Conservation (phyloP, 139 green algal genomes). For the Trebouxia sp. region DNA sequence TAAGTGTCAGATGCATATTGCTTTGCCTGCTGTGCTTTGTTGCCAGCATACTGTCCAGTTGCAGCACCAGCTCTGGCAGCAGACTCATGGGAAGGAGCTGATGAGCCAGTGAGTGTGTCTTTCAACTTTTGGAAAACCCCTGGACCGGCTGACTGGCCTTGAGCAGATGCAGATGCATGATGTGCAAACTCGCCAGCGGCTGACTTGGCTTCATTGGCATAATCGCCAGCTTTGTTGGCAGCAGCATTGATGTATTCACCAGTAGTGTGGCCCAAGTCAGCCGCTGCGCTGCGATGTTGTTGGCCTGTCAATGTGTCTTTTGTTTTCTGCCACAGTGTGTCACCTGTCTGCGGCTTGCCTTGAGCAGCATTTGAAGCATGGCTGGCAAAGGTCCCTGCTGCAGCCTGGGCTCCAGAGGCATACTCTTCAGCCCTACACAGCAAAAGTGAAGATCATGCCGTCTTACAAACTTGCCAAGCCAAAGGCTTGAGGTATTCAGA, state of each 20-base stretch:
- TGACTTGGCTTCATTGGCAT: slow-evolving; percentile 21
- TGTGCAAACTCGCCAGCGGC: slow-evolving; percentile 16
- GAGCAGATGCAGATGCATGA: slow-evolving; percentile 10
- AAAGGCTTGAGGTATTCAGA: no score
- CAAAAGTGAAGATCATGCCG: background rate
- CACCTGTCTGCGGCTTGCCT: slow-evolving; percentile 18
- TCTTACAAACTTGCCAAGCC: no score
- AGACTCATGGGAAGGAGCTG: slow-evolving; percentile 16
- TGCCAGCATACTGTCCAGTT: slow-evolving; percentile 7
- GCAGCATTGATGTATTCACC: slow-evolving; percentile 15
- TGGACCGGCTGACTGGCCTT: slow-evolving; percentile 18
- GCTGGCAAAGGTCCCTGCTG: slow-evolving; percentile 8
- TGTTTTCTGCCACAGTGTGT: slow-evolving; percentile 20
- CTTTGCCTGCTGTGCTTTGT: slow-evolving; percentile 10
- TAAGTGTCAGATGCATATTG: slow-evolving; percentile 9
- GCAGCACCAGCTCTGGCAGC: background rate
- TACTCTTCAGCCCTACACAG: background rate
- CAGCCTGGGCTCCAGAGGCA: background rate
- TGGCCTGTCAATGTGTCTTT: slow-evolving; percentile 23
- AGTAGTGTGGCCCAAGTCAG: slow-evolving; percentile 1
- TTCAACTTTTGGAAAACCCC: background rate
- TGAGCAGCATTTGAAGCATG: slow-evolving; percentile 12
- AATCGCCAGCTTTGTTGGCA: slow-evolving; percentile 4
- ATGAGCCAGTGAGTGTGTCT: slow-evolving; percentile 12
- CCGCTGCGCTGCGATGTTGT: background rate